phyloP scores from a whole-genome alignment of 805 yeast species.

The Brettanomyces anomalus region DNA sequence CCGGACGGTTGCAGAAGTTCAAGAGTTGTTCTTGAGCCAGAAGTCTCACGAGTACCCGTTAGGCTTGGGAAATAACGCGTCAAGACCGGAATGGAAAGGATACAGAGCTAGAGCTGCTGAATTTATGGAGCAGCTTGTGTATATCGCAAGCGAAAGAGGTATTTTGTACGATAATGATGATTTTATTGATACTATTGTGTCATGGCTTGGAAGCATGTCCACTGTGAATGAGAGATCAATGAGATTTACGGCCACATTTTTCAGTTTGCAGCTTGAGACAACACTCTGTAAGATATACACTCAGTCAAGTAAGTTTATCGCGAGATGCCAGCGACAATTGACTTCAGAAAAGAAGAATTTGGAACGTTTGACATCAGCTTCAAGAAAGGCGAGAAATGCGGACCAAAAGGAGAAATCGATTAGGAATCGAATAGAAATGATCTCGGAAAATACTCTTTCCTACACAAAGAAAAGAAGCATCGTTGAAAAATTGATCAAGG shows the following conservation, averaged over 20 bases:
- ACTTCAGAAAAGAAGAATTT: constrained; percentile 18
- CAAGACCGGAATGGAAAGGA: constrained; percentile 27
- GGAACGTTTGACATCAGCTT: constrained; percentile 10
- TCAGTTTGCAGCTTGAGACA: constrained; percentile 52
- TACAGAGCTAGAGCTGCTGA: constrained; percentile 46
- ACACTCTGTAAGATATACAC: constrained; percentile 44
- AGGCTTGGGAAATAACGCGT: constrained; percentile 7
- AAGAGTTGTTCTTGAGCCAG: constrained; percentile 51
- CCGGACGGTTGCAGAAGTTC: constrained; percentile 67
- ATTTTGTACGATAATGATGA: constrained; percentile 37
- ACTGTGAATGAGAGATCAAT: constrained; percentile 63
- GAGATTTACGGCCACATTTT: constrained; percentile 55
- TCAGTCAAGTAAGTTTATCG: constrained; percentile 26
- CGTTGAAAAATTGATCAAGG: constrained; percentile 49
- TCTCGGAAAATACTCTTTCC: constrained; percentile 33
- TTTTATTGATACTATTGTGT: constrained; percentile 46
- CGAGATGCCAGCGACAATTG: constrained; percentile 37
- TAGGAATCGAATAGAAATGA: constrained; percentile 36
- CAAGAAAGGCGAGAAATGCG: constrained; percentile 21
- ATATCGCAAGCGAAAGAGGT: constrained; percentile 53
- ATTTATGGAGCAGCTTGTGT: constrained; percentile 46
- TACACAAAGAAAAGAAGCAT: constrained; percentile 42
- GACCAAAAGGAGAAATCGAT: constrained; percentile 23
- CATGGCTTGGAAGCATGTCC: constrained; percentile 72
- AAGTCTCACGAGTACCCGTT: constrained; percentile 64